Conservation (phyloP, 495 filamentous ascomycete species). For the Neurospora africana region DNA sequence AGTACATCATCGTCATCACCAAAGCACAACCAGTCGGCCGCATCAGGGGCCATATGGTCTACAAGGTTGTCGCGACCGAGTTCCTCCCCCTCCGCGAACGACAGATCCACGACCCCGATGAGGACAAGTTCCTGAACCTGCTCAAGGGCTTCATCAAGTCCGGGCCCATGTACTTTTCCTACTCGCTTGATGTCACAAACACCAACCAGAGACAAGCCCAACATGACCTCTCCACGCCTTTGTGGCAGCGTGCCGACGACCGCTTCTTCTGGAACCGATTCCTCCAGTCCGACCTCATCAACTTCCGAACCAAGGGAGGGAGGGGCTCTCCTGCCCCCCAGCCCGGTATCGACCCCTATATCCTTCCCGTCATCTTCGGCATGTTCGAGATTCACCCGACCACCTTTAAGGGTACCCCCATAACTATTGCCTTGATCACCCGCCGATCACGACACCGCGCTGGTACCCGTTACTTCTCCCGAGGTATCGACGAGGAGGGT, state of each 20-base stretch:
- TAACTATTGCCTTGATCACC: conserved; percentile 82
- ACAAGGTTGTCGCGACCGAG: conserved; percentile 83
- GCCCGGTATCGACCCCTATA: conserved; percentile 77
- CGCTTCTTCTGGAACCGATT: conserved; percentile 98
- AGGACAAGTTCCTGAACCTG: conserved; percentile 77
- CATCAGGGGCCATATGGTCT: conserved; percentile 85
- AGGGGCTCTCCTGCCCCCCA: conserved; percentile 54
- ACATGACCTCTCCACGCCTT: conserved; percentile 51
- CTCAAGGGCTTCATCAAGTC: conserved; percentile 68
- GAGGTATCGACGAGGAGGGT: conserved; percentile 86
- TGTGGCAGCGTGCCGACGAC: conserved; percentile 91
- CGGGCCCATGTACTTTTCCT: conserved; percentile 95
- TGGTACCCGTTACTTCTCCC: conserved; percentile 88
- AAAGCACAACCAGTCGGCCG: conserved; percentile 86
- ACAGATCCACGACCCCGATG: conserved; percentile 79
- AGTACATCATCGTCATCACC: conserved; percentile 92
- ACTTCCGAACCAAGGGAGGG: conserved; percentile 52
- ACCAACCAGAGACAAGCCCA: conserved; percentile 86
- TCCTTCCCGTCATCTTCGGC: conserved; percentile 87
- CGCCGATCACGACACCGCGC: conserved; percentile 74
- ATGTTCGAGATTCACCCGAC: conserved; percentile 83
- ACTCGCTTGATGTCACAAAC: conserved; percentile 89
- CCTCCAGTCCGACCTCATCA: conserved; percentile 80
- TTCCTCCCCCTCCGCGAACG: conserved; percentile 91
- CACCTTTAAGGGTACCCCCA: conserved; percentile 63